Percentiles rank a stretch among this genome's conserved stretches.
Conservation (phyloP, 2,329 filamentous ascomycete species). For the Fusarium palustre region DNA sequence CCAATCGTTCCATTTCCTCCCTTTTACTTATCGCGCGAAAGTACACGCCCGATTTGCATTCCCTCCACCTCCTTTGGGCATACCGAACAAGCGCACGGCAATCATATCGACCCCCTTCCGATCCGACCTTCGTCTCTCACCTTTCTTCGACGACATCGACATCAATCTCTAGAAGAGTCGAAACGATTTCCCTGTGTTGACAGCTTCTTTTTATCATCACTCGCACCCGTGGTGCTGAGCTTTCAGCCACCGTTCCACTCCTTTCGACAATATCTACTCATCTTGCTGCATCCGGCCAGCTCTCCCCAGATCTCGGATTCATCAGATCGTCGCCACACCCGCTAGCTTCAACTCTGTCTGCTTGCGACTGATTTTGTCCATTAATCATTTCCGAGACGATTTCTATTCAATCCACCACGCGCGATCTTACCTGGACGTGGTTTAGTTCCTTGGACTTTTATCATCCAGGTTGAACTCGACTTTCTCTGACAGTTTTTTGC, state of each 20-base stretch:
- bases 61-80: constrained; percentile 35
- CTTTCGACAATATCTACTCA: constrained; percentile 35
- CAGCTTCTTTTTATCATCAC: constrained; percentile 21
- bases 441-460: constrained; percentile 12
- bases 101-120: constrained; percentile 7
- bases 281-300: constrained; percentile 45
- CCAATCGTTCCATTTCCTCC: constrained; percentile 39
- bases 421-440: constrained; percentile 13
- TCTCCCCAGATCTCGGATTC: constrained; percentile 32
- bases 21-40: constrained; percentile 37
- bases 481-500: constrained; percentile 3
- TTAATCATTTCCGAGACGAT: constrained; percentile 31
- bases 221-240: constrained; percentile 48
- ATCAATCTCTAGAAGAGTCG: constrained; percentile 2
- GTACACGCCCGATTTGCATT: constrained; percentile 32
- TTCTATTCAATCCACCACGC: constrained; percentile 24
- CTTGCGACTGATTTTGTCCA: constrained; percentile 32
- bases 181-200: constrained; percentile 14
- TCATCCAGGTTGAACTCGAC: constrained; percentile 21
- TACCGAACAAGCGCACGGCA: constrained; percentile 29
- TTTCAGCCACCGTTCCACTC: constrained; percentile 38
- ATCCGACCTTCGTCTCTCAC: constrained; percentile 14
- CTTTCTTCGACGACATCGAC: constrained; percentile 21
- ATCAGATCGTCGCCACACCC: constrained; percentile 30
- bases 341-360: constrained; percentile 37